phyloP scores from a whole-genome alignment of 2,329 filamentous ascomycete species.

The Apiospora koreana region DNA sequence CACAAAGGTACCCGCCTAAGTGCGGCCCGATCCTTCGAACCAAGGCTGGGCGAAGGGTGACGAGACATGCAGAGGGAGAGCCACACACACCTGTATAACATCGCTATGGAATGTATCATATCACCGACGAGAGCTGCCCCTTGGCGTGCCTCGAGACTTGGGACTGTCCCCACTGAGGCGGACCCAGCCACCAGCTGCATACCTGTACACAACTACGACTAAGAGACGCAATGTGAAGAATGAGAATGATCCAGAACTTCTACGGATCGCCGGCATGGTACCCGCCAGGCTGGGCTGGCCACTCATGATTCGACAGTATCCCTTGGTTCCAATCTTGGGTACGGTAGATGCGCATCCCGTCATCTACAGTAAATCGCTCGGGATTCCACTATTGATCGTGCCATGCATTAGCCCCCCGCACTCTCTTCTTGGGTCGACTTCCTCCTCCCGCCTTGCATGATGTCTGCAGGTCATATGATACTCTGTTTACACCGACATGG shows the following conservation, averaged over 20 bases:
- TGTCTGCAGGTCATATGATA: conserved; percentile 1
- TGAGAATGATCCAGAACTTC: background rate
- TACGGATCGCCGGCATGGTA: background rate
- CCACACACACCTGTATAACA: background rate
- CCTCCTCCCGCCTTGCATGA: background rate
- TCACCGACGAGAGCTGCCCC: background rate
- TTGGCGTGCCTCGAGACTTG: background rate
- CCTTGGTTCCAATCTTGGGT: background rate
- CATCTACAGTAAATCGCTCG: background rate
- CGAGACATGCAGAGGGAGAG: background rate
- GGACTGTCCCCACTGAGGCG: background rate
- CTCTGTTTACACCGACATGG: background rate
- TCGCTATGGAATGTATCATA: background rate
- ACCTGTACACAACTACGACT: background rate
- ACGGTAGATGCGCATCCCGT: background rate
- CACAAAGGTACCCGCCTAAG: conserved; percentile 55
- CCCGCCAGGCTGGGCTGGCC: background rate
- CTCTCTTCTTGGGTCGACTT: background rate
- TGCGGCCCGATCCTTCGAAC: background rate
- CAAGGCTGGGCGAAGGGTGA: background rate
- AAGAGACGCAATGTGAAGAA: background rate
- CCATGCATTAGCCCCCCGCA: background rate
- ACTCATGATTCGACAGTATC: background rate
- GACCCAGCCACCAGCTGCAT: background rate
- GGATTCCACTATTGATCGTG: background rate